Conservation (phyloP, 2,329 filamentous ascomycete species). For the Lachnellula hyalina region DNA sequence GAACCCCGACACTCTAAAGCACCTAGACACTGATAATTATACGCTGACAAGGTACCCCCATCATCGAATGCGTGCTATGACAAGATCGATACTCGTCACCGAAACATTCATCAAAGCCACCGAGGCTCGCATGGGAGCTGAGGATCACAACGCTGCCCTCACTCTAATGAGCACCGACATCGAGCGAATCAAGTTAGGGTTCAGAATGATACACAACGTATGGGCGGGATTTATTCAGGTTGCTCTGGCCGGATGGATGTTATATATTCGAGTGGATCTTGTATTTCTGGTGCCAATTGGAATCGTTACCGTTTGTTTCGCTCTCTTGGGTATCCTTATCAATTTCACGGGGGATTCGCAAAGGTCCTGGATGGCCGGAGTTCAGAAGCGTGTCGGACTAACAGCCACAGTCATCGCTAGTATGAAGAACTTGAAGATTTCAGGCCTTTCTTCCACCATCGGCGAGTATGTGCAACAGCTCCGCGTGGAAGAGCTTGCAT, state of each 20-base stretch:
- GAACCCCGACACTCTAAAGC: too few species aligned
- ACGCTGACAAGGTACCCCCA: slow-evolving; percentile 14
- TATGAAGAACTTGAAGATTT: slow-evolving; percentile 38
- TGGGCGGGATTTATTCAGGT: slow-evolving; percentile 36
- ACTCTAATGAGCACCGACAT: slow-evolving; percentile 44
- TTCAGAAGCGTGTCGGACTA: slow-evolving; percentile 14
- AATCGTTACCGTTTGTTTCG: slow-evolving; percentile 34
- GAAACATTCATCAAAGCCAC: slow-evolving; percentile 45
- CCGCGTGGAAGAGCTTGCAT: slow-evolving; percentile 32
- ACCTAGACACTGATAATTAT: too few species aligned
- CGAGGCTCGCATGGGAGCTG: slow-evolving; percentile 25
- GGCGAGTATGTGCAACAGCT: slow-evolving; percentile 31
- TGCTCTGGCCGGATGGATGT: slow-evolving; percentile 31
- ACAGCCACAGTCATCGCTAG: slow-evolving; percentile 31
- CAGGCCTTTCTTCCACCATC: slow-evolving; percentile 32
- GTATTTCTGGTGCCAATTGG: slow-evolving; percentile 35
- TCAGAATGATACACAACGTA: slow-evolving; percentile 29
- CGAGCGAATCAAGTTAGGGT: slow-evolving; percentile 29
- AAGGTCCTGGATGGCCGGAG: slow-evolving; percentile 14
- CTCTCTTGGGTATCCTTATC: slow-evolving; percentile 14
- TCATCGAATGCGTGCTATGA: slow-evolving; percentile 32
- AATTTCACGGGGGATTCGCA: slow-evolving; percentile 18
- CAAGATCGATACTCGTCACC: slow-evolving; percentile 33
- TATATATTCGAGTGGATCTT: slow-evolving; percentile 29
- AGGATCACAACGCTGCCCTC: slow-evolving; percentile 34